Evolutionary conservation across 176 grass and related monocot species (phyloP), one percentile per base, ranked within the genome.

Genomic region (Triticum turgidum): DNA sequence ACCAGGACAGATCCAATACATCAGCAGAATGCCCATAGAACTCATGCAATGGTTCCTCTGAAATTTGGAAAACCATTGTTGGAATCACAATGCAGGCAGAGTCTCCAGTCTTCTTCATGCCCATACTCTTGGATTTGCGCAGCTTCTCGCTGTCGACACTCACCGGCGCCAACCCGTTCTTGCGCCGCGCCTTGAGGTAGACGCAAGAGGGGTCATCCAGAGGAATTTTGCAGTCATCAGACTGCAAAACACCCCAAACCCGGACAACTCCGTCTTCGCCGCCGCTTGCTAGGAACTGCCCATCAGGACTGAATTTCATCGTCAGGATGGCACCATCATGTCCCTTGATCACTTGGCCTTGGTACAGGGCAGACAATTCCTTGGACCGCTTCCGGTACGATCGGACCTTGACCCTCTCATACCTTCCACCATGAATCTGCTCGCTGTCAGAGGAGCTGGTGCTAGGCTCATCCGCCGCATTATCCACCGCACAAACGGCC

Each of bases 231-330:
- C 82, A 82, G 86, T 77, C 84, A 54, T 86, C 84, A 45, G 78
- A 95, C 71, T 92, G 83, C 18, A 68, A 83, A 10, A 99, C 87
- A 84, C 44, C 51, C 97, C 97, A 99, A 54, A 97, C 86, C 78
- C 89, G 83, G 20, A 99, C 85, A 44, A 99, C 63, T 79, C 94
- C 94, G 79, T 99, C 97, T 86, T 94, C 87, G 2, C 97, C 97
- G 1, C 97, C 89, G 76, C 3, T 99, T 6, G 97, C 97, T 25
- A 99, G 90, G 74, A 91, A 87, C 76, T 83, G 88, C 24, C 97
- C 97, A 76, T 97, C 87, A 12, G 94, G 92, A 77, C 94, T 99
- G 87, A 99, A 99, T 67, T 91, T 96, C 83, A 99, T 92, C 51
- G 89, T 93, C 78, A 93, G 69, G 67, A 99, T 97, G 79, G 92